Base-by-base conservation (phyloP, 169 alveolate genomes). In the Plasmodium sp. region DNA sequence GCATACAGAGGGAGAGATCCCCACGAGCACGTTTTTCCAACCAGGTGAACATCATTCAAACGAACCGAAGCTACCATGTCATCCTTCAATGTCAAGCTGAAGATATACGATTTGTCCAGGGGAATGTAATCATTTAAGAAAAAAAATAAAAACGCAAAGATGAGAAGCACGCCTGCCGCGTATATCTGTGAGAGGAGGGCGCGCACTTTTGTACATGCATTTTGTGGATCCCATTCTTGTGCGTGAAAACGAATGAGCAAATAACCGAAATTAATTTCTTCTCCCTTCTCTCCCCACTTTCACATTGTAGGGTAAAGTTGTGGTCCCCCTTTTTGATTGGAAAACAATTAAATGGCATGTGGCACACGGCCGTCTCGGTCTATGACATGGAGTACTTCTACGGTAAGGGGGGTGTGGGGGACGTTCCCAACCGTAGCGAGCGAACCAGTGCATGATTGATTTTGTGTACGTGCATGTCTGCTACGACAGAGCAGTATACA, bases 281-380 rank as follows among this genome's bases (percentile, higher is more conserved):
- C 10, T 18, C 16, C n/a, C 41, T 27, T 36, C 56, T 80, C 54
- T 27, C 3, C 12, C 2, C 39, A 0, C 39, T 7, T 67, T 67
- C 39, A 31, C 41, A 58, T 58, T 84, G 9, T 72, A 93, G 96
- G 95, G 96, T 90, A 18, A 81, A 81, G 27, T 34, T 90, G 34
- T 95, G 94, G 91, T 97, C 98, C 16, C 98, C 99, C 45, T 94
- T 97, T 93, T 94, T 98, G 62, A 84, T 99, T 34, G 99, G 99
- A 7, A 97, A 97, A 48, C 97, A 97, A 80, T 96, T 99, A 41
- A 99, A 98, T 3, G 99, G 99, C 27, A 97, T 99, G 18, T 99
- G 99, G 99, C 99, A 99, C 92, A 98, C 99, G n/a, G 99, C 99
- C 22, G 97, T 98, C 14, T 97, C 96, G 18, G 98, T 98, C 14